Evolutionary conservation across 2,329 filamentous ascomycete genomes (phyloP), one percentile per base, ranked within the genome.

Genomic region (Arthrobotrys pseudoclavata): DNA sequence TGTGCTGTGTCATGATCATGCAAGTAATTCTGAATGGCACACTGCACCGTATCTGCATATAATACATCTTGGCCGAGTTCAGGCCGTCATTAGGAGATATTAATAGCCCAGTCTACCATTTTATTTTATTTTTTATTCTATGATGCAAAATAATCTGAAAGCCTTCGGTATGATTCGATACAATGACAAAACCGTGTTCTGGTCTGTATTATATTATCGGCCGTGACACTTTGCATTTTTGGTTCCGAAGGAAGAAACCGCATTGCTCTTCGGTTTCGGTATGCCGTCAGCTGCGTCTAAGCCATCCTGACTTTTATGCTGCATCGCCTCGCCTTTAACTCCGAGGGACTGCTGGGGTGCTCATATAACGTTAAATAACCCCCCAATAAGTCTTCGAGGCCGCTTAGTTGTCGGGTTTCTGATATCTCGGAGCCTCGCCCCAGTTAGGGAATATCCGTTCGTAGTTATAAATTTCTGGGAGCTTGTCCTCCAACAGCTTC

Each of bases 381-480:
- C 20, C 7, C 10, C 6, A 1, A 50, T 66, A 42, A 42, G 37
- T n/a, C 4, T 34, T 15, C 34, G 2, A 18, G 15, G 4, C 15
- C 7, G 79, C 61, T 9, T 24, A 47, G 12, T 40, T 13, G 13
- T 60, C 20, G 2, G 53, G 31, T 18, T 40, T 10, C 61, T 29
- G 66, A 66, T 74, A 84, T 82, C 83, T 84, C 15, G 84, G 84
- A 40, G 84, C 84, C 9, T 83, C 81, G 20, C 85, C 84, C 87
- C 88, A 90, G 1, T 82, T 80, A 9, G 89, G 89, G 72, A 89
- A 85, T 4, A 88, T 84, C 81, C 86, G 85, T 0, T 86, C 85
- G 24, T 90, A 82, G 6, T 84, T 84, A 47, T 86, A 86, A 0
- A 88, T 85, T 66, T 90, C 88, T 0, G 89, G 88, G 84, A 87